phyloP scores from a whole-genome alignment of 768 basidiomycete species.

The Myochromella boudieri region DNA sequence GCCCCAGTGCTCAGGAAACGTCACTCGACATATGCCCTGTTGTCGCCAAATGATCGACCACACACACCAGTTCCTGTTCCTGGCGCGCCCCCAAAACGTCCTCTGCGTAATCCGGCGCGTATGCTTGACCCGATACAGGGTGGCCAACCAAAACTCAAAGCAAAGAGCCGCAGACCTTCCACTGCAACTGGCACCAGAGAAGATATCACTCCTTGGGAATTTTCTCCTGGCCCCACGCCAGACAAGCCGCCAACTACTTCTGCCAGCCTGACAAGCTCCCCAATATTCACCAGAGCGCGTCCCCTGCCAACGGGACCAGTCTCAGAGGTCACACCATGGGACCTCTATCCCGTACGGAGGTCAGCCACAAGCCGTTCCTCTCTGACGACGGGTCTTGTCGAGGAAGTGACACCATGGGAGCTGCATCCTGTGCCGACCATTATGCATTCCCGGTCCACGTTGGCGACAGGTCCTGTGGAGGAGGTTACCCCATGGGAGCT shows the following conservation, averaged over 20 bases:
- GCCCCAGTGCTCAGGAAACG: conserved; percentile 30
- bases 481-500: conserved; percentile 35
- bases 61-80: conserved; percentile 20
- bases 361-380: conserved; percentile 20
- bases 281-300: conserved; percentile 13
- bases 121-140: not conserved
- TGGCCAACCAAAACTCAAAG: conserved; percentile 10
- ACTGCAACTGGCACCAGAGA: conserved; percentile 25
- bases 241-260: conserved; percentile 6
- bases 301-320: conserved; percentile 20
- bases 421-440: conserved; percentile 25
- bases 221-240: conserved; percentile 22
- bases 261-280: conserved; percentile 11
- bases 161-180: conserved; percentile 20
- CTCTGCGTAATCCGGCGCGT: conserved; percentile 33
- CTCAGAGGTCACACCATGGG: conserved; percentile 31
- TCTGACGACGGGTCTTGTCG: conserved; percentile 22
- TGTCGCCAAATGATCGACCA: conserved; percentile 19
- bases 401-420: conserved; percentile 33
- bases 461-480: conserved; percentile 25
- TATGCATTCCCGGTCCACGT: conserved; percentile 20
- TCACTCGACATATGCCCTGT: conserved; percentile 27
- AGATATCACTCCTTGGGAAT: conserved; percentile 35
- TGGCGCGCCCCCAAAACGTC: conserved; percentile 25
- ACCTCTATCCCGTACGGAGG: conserved; percentile 21